phyloP scores from a whole-genome alignment of 371 early-diverging fungal genomes.

The Mucor velutinosus region DNA sequence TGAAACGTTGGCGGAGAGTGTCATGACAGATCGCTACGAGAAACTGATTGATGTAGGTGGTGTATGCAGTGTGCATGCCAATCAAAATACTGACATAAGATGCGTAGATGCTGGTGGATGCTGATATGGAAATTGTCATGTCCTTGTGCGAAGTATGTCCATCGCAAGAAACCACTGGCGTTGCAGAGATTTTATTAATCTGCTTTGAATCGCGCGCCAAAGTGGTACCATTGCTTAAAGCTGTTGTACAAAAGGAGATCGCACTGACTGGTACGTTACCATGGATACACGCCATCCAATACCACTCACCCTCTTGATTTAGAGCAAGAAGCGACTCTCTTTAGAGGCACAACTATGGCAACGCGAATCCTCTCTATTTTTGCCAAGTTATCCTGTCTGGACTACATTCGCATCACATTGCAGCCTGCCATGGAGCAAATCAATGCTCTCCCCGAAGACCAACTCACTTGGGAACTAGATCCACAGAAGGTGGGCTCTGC shows the following conservation, averaged over 20 bases:
- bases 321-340: constrained; percentile 83
- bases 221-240: constrained; percentile 70
- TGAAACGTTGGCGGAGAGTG: constrained; percentile 79
- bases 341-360: constrained; percentile 91
- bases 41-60: constrained; percentile 70
- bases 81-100: background rate
- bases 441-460: constrained; percentile 44
- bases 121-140: constrained; percentile 75
- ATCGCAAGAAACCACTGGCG: constrained; percentile 80
- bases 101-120: constrained; percentile 58
- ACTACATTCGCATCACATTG: constrained; percentile 81
- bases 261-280: constrained; percentile 59
- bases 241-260: constrained; percentile 83
- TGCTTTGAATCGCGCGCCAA: constrained; percentile 80
- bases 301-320: background rate
- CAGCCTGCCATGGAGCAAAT: constrained; percentile 73
- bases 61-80: background rate
- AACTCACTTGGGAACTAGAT: constrained; percentile 77
- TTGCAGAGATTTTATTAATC: constrained; percentile 73
- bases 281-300: background rate
- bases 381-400: constrained; percentile 76
- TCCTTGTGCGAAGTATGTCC: constrained; percentile 88
- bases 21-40: constrained; percentile 73
- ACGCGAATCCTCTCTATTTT: constrained; percentile 82
- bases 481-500: constrained; percentile 71